Percentiles rank a stretch among this genome's conserved stretches.
phyloP scores from a whole-genome alignment of 192 early-diverging fungal species.

The Diversispora epigaea region DNA sequence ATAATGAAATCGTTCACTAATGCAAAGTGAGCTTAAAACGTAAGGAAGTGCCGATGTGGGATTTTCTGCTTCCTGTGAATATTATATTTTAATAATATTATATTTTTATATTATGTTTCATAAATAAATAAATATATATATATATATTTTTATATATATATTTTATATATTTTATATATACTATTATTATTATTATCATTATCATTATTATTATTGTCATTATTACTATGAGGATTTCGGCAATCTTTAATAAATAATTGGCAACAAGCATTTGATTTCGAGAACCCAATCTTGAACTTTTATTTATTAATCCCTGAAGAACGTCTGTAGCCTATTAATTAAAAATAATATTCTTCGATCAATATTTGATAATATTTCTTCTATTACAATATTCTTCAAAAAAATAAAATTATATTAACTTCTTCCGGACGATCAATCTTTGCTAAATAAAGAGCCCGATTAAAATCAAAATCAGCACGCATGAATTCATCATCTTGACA shows the following conservation, averaged over 20 bases:
- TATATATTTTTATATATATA: background rate
- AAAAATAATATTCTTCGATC: background rate
- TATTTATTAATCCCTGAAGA: constrained; percentile 9
- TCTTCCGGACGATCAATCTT: constrained; percentile 6
- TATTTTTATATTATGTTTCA: background rate
- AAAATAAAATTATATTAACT: background rate
- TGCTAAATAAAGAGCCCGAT: constrained; percentile 11
- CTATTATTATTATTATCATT: too few relatives aligned
- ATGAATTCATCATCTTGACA: constrained; percentile 28
- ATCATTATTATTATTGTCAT: too few relatives aligned
- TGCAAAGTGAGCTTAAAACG: constrained; percentile 22
- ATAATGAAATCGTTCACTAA: constrained; percentile 33
- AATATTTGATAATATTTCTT: background rate
- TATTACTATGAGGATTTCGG: constrained; percentile 24
- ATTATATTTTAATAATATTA: background rate
- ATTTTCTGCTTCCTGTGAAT: constrained; percentile 14
- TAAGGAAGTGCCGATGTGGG: constrained; percentile 25
- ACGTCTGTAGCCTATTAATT: constrained; percentile 8
- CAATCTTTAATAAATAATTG: constrained; percentile 28
- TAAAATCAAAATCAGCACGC: constrained; percentile 19
- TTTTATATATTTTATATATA: too few relatives aligned
- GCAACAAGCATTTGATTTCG: constrained; percentile 27
- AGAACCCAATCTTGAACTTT: constrained; percentile 15
- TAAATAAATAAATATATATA: too few relatives aligned
- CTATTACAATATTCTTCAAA: background rate